Base-by-base conservation (phyloP, 257 asterid species). In the Leptodermis oblonga region DNA sequence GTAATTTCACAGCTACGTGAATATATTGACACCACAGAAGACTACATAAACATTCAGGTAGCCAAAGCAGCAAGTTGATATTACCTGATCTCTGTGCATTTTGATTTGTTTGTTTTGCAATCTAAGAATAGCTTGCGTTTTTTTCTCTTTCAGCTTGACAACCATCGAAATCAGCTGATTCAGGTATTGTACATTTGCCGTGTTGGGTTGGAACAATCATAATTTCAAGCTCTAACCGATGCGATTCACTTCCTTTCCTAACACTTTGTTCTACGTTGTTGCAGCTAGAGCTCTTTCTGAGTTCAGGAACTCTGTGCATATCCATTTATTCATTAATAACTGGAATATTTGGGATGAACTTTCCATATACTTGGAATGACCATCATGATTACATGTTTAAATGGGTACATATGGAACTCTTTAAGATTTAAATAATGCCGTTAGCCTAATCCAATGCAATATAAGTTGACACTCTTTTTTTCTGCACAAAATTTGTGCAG, bases 41-140 rank as follows among this genome's bases (percentile, higher is more conserved):
- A 92, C 76, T 92, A 92, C 70, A 92, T 92, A 65, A 92, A 92
- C 73, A 92, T 92, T 77, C 97, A 92, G 98, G 98, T 89, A 82
- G 53, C 39, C 4, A 25, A 48, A 55, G 28, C 55, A 18, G 39
- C 33, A 22, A n/a, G 33, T 43, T 48, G n/a, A 0, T 30, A n/a
- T n/a, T 30, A 12, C 34, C 67, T 25, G 25, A 64, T 56, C 34
- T 20, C 5, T 56, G 12, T 31, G n/a, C 61, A 23, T 33, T 71
- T 71, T 42, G 11, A n/a, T 58, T 54, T 66, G 55, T 65, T 43
- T 65, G 5, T 18, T 39, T n/a, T n/a, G 1, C 28, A 11, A 67
- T 69, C 74, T 77, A 33, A 71, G 53, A 64, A n/a, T 62, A 11
- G 66, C 49, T 71, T 30, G 5, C 17, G 13, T n/a, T n/a, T 26